Percentiles rank a stretch among this genome's conserved stretches.
phyloP scores from a whole-genome alignment of 2,329 filamentous ascomycete genomes.

The Stachybotrys elegans region DNA sequence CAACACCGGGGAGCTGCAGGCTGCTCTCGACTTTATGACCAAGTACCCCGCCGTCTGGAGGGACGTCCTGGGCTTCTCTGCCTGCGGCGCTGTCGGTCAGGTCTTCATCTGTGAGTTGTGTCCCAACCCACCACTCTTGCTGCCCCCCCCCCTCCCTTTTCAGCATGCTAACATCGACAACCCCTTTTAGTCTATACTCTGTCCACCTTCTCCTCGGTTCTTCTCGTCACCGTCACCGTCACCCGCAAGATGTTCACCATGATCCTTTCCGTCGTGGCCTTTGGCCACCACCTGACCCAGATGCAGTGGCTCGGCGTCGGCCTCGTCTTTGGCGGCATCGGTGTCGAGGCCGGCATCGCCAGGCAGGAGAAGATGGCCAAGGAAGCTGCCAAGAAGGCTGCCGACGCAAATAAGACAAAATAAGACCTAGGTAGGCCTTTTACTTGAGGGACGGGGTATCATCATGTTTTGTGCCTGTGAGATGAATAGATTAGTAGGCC shows the following conservation, averaged over 20 bases:
- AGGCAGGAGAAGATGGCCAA: slow-evolving; percentile 80
- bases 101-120: slow-evolving; percentile 77
- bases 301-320: slow-evolving; percentile 94
- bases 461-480: no score
- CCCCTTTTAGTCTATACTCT: slow-evolving; percentile 70
- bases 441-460: no score
- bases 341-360: slow-evolving; percentile 79
- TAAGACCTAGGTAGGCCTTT: slow-evolving; percentile 10
- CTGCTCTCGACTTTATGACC: slow-evolving; percentile 76
- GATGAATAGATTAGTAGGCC: no score
- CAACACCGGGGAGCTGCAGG: slow-evolving; percentile 68
- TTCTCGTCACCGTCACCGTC: slow-evolving; percentile 94
- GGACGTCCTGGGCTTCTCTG: slow-evolving; percentile 85
- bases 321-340: slow-evolving; percentile 92
- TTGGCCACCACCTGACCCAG: slow-evolving; percentile 78
- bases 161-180: slow-evolving; percentile 5
- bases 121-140: not conserved
- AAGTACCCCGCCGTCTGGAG: slow-evolving; percentile 76
- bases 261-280: slow-evolving; percentile 92
- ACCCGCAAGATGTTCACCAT: slow-evolving; percentile 99
- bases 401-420: slow-evolving; percentile 26
- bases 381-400: slow-evolving; percentile 53
- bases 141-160: not conserved
- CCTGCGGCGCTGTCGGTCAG: slow-evolving; percentile 88
- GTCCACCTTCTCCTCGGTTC: slow-evolving; percentile 82